A percentile compares a stretch with the other conserved stretches of the same genome.
Evolutionary conservation across 768 basidiomycete species (phyloP).

Genomic region (Mycena rosella): DNA sequence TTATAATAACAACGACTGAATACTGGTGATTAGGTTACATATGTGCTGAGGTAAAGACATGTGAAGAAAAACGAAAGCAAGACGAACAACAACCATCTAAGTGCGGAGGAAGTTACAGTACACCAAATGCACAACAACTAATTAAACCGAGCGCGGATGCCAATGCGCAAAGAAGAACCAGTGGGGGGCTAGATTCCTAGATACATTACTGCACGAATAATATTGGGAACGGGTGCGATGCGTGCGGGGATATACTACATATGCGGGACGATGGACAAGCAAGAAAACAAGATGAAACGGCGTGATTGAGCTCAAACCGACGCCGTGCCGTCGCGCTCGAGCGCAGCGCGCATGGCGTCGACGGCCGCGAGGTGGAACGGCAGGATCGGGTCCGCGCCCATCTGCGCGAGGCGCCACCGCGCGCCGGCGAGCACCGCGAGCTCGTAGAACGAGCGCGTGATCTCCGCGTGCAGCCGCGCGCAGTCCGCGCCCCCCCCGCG

Average conservation of each 20-base stretch:
- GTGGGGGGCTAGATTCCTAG: too few relatives aligned
- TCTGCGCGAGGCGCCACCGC: constrained; percentile 57
- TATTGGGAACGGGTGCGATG: constrained; percentile 15
- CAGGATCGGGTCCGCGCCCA: constrained; percentile 62
- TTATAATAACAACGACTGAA: too few relatives aligned
- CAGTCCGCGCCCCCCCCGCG: too few relatives aligned
- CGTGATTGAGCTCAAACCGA: constrained; percentile 19
- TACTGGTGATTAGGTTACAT: too few relatives aligned
- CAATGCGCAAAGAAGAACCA: too few relatives aligned
- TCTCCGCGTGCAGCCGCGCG: constrained; percentile 60
- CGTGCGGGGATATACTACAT: constrained; percentile 7
- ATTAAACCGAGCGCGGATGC: too few relatives aligned
- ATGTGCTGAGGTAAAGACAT: too few relatives aligned
- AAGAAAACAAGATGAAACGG: neutral
- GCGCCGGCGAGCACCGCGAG: constrained; percentile 70
- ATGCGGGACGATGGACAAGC: neutral
- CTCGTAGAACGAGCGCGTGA: constrained; percentile 78
- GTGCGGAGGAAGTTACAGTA: too few relatives aligned
- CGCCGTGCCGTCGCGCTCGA: constrained; percentile 51
- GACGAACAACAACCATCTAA: too few relatives aligned
- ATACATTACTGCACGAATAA: constrained; percentile 21
- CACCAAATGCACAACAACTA: too few relatives aligned
- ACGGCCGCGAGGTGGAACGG: constrained; percentile 84
- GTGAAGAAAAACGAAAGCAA: too few relatives aligned
- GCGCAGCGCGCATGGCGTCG: constrained; percentile 67